phyloP scores from a whole-genome alignment of 129 eudicot species.

The Flaveria sonorensis region DNA sequence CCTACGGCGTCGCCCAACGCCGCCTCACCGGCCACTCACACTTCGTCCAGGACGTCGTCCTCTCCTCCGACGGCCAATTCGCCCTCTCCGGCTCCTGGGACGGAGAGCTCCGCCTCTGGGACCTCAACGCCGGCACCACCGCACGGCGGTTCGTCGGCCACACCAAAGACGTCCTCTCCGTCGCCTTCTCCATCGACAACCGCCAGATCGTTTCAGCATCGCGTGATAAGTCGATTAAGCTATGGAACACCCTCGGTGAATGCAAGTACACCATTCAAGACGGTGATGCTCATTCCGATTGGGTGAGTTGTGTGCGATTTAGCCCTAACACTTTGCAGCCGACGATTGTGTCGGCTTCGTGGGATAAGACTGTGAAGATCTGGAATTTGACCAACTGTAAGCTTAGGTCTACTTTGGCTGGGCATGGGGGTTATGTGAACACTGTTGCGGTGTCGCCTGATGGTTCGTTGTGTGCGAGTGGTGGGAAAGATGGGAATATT shows the following conservation, averaged over 20 bases:
- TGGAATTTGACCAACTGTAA: conserved; percentile 79
- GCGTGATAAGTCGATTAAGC: conserved; percentile 45
- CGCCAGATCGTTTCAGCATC: conserved; percentile 54
- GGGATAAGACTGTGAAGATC: conserved; percentile 61
- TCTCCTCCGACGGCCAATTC: conserved; percentile 53
- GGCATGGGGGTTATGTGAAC: conserved; percentile 53
- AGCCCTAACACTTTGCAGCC: conserved; percentile 50
- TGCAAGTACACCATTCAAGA: conserved; percentile 55
- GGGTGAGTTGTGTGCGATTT: conserved; percentile 55
- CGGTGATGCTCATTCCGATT: conserved; percentile 45
- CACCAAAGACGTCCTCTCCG: conserved; percentile 52
- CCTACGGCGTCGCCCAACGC: conserved; percentile 39
- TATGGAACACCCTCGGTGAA: conserved; percentile 54
- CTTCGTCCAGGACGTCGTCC: conserved; percentile 54
- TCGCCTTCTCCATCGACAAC: conserved; percentile 54
- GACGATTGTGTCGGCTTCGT: conserved; percentile 42
- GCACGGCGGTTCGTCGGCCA: conserved; percentile 50
- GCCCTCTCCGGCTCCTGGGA: conserved; percentile 54
- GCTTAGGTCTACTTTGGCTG: conserved; percentile 53
- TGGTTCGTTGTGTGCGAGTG: conserved; percentile 70
- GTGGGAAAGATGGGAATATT: conserved; percentile 70
- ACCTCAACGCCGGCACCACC: conserved; percentile 49
- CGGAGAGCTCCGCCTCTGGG: conserved; percentile 53
- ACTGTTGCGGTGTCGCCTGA: conserved; percentile 69
- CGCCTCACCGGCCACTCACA: conserved; percentile 53